A percentile compares a stretch with the other conserved stretches of the same genome.
Conservation (phyloP, 2,329 filamentous ascomycete species). For the Fusarium sp. region DNA sequence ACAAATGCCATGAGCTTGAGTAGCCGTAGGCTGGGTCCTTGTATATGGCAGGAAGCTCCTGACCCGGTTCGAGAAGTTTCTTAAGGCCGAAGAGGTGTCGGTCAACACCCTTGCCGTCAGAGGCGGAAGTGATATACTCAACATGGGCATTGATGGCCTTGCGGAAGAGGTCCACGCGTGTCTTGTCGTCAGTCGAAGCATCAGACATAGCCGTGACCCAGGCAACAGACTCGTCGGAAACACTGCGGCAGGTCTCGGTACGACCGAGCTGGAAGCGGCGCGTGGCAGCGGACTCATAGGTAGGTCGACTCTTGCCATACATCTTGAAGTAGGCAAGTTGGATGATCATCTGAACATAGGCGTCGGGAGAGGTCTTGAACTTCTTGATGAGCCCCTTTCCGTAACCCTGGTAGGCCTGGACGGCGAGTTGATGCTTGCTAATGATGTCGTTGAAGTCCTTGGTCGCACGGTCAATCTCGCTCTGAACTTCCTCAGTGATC, state of each 20-base stretch:
- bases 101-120: constrained; percentile 93
- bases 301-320: constrained; percentile 97
- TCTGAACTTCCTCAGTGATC: constrained; percentile 75
- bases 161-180: constrained; percentile 79
- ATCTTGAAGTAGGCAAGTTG: constrained; percentile 99
- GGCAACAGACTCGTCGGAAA: constrained; percentile 89
- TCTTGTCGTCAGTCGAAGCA: constrained; percentile 66
- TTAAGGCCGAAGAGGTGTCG: constrained; percentile 97
- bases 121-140: constrained; percentile 89
- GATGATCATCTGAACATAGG: constrained; percentile 98
- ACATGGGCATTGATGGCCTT: constrained; percentile 83
- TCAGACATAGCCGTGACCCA: constrained; percentile 92
- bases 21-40: constrained; percentile 87
- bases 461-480: constrained; percentile 80
- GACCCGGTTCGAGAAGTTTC: constrained; percentile 82
- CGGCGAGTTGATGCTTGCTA: constrained; percentile 85
- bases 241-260: constrained; percentile 93
- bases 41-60: constrained; percentile 84
- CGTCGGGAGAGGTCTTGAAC: constrained; percentile 97
- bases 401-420: constrained; percentile 96
- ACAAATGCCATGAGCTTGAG: constrained; percentile 88
- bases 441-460: constrained; percentile 85
- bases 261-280: constrained; percentile 95
- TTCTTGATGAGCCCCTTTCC: constrained; percentile 99
- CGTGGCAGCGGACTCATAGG: constrained; percentile 95